Conservation (phyloP, 176 grass and related monocot species). For the Phyllostachys edulis region DNA sequence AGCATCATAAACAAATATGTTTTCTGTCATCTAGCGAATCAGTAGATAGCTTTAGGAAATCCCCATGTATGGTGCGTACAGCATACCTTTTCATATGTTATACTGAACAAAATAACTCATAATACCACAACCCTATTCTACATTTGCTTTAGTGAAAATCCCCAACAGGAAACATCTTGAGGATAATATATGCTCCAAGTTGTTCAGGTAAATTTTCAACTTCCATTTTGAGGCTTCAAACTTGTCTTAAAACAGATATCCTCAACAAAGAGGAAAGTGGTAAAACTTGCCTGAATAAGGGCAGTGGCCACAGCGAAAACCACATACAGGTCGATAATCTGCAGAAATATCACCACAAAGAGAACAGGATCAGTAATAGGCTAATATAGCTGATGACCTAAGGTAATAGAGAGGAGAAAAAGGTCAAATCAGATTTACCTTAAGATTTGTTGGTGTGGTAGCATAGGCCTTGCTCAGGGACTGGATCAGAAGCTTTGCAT, state of each 20-base stretch:
- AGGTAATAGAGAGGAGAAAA: background rate
- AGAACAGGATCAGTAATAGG: background rate
- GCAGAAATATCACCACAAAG: slow-evolving; percentile 20
- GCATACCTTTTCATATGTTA: background rate
- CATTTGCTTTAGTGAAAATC: background rate
- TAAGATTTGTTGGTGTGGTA: slow-evolving; percentile 78
- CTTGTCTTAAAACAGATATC: background rate
- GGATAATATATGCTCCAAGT: background rate
- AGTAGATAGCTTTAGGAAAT: background rate
- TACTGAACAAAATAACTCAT: background rate
- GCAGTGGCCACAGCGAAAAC: slow-evolving; percentile 56
- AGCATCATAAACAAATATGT: background rate
- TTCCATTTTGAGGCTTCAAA: background rate
- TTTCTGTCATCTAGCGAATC: background rate
- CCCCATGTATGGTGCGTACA: background rate
- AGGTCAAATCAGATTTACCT: slow-evolving; percentile 20
- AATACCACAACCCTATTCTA: background rate
- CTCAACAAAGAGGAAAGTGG: background rate
- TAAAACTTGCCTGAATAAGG: slow-evolving; percentile 53
- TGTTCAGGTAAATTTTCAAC: background rate
- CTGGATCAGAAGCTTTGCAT: slow-evolving; percentile 71
- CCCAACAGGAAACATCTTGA: background rate
- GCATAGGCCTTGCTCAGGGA: slow-evolving; percentile 76
- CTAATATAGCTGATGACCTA: background rate
- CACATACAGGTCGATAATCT: slow-evolving; percentile 93